These are phyloP conservation scores for Ormosia semicastrata DNA, from an alignment of 306 rosid species.

Conservation along the genomic window DNA sequence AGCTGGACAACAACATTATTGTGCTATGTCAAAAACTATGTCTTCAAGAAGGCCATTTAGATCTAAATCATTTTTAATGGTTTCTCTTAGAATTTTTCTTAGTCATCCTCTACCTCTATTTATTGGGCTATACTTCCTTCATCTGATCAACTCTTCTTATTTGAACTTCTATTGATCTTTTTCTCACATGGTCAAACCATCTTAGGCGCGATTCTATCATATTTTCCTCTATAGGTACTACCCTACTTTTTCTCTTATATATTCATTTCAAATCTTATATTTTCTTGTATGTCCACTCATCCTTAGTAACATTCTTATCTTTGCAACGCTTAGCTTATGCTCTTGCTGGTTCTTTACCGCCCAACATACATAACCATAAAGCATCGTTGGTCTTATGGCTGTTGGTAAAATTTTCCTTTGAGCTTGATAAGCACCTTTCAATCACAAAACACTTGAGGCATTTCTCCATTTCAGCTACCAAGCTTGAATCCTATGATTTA, in stretches of 20 bases:
- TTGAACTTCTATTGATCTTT: too few relatives aligned
- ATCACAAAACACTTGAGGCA: background rate
- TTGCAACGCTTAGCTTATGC: background rate
- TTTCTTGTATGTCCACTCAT: background rate
- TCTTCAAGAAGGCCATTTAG: background rate
- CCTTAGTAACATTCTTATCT: background rate
- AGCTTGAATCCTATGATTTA: background rate
- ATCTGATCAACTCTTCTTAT: background rate
- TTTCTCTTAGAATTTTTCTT: background rate
- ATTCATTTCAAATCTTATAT: background rate
- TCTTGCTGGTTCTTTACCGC: background rate
- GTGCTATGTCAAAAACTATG: too few relatives aligned
- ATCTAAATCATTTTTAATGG: background rate
- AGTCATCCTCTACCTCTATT: background rate
- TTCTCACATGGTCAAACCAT: too few relatives aligned
- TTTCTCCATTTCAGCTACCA: background rate
- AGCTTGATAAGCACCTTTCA: too few relatives aligned
- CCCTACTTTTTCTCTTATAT: background rate
- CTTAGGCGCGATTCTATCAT: too few relatives aligned
- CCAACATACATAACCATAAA: too few relatives aligned
- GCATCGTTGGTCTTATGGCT: background rate
- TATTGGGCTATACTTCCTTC: background rate
- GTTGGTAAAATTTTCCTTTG: background rate
- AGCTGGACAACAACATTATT: background rate
- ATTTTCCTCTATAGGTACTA: background rate